Evolutionary conservation across 2,329 filamentous ascomycete species (phyloP).

Genomic region (Aspergillus persii): DNA sequence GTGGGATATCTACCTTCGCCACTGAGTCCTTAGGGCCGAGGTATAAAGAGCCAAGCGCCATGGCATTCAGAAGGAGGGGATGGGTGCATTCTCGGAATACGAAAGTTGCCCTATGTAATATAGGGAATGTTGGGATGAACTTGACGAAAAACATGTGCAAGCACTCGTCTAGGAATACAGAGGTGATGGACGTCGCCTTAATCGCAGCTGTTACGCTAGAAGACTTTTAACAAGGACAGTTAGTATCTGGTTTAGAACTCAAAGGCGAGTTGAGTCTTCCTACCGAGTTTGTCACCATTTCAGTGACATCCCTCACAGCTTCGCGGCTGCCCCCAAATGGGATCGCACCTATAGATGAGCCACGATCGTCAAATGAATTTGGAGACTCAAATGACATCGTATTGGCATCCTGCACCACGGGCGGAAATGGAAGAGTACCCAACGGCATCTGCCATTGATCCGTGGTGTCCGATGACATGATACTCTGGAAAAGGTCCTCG

Average conservation of each 20-base stretch:
- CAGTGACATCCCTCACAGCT: slow-evolving; percentile 46
- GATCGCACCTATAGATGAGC: slow-evolving; percentile 37
- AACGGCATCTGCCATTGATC: slow-evolving; percentile 46
- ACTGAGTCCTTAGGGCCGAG: slow-evolving; percentile 45
- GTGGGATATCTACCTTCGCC: slow-evolving; percentile 28
- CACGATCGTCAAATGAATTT: slow-evolving; percentile 37
- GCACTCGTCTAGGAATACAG: slow-evolving; percentile 47
- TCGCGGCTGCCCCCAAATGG: slow-evolving; percentile 43
- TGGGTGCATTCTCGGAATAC: slow-evolving; percentile 46
- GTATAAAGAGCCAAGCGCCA: slow-evolving; percentile 48
- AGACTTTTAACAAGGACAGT: slow-evolving; percentile 28
- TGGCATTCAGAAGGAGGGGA: slow-evolving; percentile 44
- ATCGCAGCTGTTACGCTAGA: slow-evolving; percentile 46
- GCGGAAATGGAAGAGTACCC: slow-evolving; percentile 40
- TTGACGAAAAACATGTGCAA: slow-evolving; percentile 49
- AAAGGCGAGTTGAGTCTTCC: slow-evolving; percentile 11
- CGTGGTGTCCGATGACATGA: slow-evolving; percentile 41
- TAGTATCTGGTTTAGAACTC: neutral
- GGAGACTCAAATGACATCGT: slow-evolving; percentile 34
- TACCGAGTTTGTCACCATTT: slow-evolving; percentile 45
- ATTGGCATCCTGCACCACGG: slow-evolving; percentile 29
- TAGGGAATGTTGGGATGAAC: slow-evolving; percentile 47
- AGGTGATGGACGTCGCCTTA: slow-evolving; percentile 44
- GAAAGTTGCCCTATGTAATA: slow-evolving; percentile 47
- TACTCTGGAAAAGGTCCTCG: slow-evolving; percentile 44